Evolutionary conservation across 192 early-diverging fungal genomes (phyloP), one percentile per base, ranked within the genome.

Genomic region (Podochytrium sp.): DNA sequence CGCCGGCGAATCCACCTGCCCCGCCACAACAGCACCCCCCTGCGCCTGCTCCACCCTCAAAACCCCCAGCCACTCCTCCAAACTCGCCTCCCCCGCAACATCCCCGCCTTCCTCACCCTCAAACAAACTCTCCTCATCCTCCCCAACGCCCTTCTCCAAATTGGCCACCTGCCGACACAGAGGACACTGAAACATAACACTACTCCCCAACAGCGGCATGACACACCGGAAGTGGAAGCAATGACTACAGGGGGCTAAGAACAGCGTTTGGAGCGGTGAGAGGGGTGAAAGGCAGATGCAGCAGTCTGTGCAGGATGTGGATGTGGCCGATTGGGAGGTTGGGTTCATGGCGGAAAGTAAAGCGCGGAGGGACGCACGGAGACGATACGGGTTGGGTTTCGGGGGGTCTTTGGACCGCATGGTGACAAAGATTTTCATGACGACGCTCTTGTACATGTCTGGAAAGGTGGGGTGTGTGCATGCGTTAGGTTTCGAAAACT

Each of bases 201-300:
- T 86, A 0, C 91, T 88, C 75, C 86, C 89, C 57, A 96, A 81
- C 40, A 96, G 80, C 0, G 94, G 93, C 68, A 90, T 91, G 76
- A 94, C 91, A 81, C 95, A 96, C 76, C 94, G 94, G 82, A 93
- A 97, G 75, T 97, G 95, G 85, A 92, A 97, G 70, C 91, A 92
- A 66, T 97, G 95, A 27, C 92, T 95, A 79, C 95, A 97, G 5
- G 95, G 95, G 1, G 94, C 93, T 38, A 95, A 84, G 79, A 97
- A 97, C 73, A 97, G 87, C 23, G 94, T 90, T 81, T 97, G 95
- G 83, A 89, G 92, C 37, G 93, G 92, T 3, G 87, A 86, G 76
- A 97, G 94, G 61, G 90, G 83, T 79, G 88, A 92, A 76, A 96
- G 84, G 80, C 95, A 97, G 76, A 97, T 97, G 76, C 93, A 96